These are phyloP conservation scores for Yarrowia sp. DNA, from an alignment of 805 yeast genomes.

Conservation along the genomic window DNA sequence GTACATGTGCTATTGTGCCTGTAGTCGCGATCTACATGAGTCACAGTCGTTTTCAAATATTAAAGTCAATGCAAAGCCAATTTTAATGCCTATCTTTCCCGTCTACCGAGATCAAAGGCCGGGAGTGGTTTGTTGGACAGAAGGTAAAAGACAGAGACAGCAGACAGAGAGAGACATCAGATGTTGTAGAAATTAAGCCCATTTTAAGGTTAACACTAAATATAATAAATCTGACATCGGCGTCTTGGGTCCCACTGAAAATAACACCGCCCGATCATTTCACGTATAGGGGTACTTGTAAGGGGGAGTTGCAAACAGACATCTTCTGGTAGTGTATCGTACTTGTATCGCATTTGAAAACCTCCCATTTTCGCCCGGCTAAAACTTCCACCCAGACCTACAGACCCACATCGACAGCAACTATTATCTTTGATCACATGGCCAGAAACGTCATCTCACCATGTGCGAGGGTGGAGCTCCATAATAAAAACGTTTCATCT, in stretches of 20 bases:
- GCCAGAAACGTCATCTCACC: background rate
- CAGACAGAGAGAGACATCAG: background rate
- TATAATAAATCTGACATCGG: background rate
- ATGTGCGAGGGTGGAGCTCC: background rate
- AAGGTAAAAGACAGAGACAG: background rate
- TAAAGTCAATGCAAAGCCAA: background rate
- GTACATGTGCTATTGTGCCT: no score
- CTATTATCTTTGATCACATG: background rate
- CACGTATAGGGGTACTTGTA: no score
- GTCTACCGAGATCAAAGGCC: background rate
- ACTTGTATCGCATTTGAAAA: no score
- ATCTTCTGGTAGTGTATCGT: no score
- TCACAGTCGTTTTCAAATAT: no score
- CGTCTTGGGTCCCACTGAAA: background rate
- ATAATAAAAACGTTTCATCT: background rate
- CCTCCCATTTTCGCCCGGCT: no score
- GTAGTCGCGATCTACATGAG: no score
- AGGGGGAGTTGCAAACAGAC: no score
- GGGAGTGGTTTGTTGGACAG: constrained; percentile 1
- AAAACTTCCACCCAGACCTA: background rate
- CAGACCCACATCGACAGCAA: background rate
- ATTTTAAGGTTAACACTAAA: background rate
- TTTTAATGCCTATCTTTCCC: background rate
- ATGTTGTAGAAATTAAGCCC: background rate
- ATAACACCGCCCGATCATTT: background rate